These are phyloP conservation scores for Globisporangium paddicum DNA, from an alignment of 352 stramenopile species.

Conservation along the genomic window DNA sequence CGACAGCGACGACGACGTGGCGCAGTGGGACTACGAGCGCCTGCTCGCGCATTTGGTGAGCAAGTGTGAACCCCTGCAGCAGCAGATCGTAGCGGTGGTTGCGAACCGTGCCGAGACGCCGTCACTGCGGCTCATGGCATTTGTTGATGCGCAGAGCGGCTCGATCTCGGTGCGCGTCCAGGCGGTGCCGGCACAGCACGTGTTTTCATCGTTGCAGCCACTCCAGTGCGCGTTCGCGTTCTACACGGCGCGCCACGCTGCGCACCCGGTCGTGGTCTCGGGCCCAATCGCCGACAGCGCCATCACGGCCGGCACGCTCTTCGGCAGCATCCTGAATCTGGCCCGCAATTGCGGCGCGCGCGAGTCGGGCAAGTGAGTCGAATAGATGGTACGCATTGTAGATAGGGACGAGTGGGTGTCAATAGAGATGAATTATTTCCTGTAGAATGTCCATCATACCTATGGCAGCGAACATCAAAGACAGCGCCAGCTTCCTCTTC, in stretches of 20 bases:
- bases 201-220: slow-evolving; percentile 60
- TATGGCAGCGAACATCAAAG: too few species aligned
- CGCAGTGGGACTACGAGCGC: slow-evolving; percentile 47
- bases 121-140: slow-evolving; percentile 48
- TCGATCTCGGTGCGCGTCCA: slow-evolving; percentile 53
- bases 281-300: slow-evolving; percentile 68
- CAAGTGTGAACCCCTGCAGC: slow-evolving; percentile 32
- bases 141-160: slow-evolving; percentile 41
- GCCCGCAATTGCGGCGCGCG: slow-evolving; percentile 67
- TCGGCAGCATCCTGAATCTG: slow-evolving; percentile 68
- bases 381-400: background rate
- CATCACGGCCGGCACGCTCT: slow-evolving; percentile 76
- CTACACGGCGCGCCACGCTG: slow-evolving; percentile 69
- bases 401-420: background rate
- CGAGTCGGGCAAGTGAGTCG: slow-evolving; percentile 16
- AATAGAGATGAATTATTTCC: too few species aligned
- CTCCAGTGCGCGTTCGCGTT: slow-evolving; percentile 73
- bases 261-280: slow-evolving; percentile 74
- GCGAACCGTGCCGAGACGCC: slow-evolving; percentile 22
- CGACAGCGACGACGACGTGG: slow-evolving; percentile 21
- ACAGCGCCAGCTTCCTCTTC: too few species aligned
- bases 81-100: slow-evolving; percentile 26
- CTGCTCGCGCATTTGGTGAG: slow-evolving; percentile 49
- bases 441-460: too few species aligned
- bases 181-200: slow-evolving; percentile 31